phyloP scores from a whole-genome alignment of 257 asterid genomes.

The Solanum sparsipilum region DNA sequence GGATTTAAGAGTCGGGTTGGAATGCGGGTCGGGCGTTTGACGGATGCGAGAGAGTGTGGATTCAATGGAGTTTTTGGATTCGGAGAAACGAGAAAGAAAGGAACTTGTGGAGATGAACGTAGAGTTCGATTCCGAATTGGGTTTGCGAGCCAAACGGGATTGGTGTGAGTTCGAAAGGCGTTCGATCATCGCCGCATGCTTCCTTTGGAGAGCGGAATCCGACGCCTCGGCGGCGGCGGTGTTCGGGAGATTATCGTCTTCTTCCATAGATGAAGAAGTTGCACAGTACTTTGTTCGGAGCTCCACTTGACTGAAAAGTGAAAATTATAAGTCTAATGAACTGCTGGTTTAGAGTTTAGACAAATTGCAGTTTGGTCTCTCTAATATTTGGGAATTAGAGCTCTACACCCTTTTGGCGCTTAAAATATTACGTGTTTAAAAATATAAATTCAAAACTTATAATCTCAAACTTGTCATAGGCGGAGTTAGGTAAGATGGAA shows the following conservation, averaged over 20 bases:
- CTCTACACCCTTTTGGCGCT: neutral
- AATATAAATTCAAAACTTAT: neutral
- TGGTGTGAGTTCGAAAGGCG: slow-evolving; percentile 71
- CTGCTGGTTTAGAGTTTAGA: neutral
- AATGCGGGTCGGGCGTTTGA: slow-evolving; percentile 11
- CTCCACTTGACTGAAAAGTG: neutral
- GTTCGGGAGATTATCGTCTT: neutral
- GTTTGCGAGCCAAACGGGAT: slow-evolving; percentile 33
- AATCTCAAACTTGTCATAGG: neutral
- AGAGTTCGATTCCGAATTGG: slow-evolving; percentile 18
- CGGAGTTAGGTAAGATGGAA: neutral
- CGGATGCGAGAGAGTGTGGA: slow-evolving; percentile 41
- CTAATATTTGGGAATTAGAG: neutral
- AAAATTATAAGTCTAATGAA: too few species aligned
- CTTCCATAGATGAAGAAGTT: neutral
- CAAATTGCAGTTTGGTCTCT: neutral
- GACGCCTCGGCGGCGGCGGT: neutral
- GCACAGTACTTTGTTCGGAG: neutral
- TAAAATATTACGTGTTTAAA: too few species aligned
- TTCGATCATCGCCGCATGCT: slow-evolving; percentile 77
- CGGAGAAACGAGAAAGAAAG: slow-evolving; percentile 54
- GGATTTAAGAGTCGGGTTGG: slow-evolving; percentile 25
- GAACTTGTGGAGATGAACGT: slow-evolving; percentile 18
- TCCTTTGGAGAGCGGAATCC: slow-evolving; percentile 32
- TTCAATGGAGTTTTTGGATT: slow-evolving; percentile 59